Evolutionary conservation across 345 rosid genomes (phyloP), one percentile per base, ranked within the genome.

Genomic region (Laguncularia racemosa): DNA sequence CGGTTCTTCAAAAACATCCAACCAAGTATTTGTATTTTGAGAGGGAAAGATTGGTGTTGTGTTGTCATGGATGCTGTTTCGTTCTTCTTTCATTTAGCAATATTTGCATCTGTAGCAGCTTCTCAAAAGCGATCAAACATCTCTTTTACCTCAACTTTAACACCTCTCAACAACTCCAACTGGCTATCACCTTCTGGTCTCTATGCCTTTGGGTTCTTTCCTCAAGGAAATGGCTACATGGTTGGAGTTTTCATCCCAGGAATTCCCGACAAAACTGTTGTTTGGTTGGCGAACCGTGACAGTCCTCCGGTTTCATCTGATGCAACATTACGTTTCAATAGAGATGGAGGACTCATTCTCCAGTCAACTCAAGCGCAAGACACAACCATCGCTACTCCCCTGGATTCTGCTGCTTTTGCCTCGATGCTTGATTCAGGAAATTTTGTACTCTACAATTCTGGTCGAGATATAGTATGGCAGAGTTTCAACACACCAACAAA

Each of bases 181-280:
- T 71, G 75, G 75, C 13, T 16, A n/a, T 66, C 71, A 2, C 57
- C 71, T 20, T 72, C 72, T 0, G 20, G 69, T 38, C 53, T 23
- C 17, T 72, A 67, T 0, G 72, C 65, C 12, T 72, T 72, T 14
- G 77, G 77, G 12, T 73, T 73, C 63, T 60, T 57, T 52, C 59
- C 16, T 12, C 17, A 49, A 23, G 67, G 64, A 3, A 16, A 61
- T 44, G 67, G 69, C 16, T 68, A 48, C 59, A 50, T 55, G 0
- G 23, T 73, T 12, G 72, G 72, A 21, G 52, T 72, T 1, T 72
- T 65, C 61, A 8, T 67, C 46, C n/a, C 26, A 14, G 16, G 45
- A 21, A 20, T 14, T 0, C 38, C 16, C 14, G 44, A 67, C 17
- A 63, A 50, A 21, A 63, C 58, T 7, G 62, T 55, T 20, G 67